A percentile compares a stretch with the other conserved stretches of the same genome.
Evolutionary conservation across 2,329 filamentous ascomycete species (phyloP).

Genomic region (Berkeleyomyces basicola): DNA sequence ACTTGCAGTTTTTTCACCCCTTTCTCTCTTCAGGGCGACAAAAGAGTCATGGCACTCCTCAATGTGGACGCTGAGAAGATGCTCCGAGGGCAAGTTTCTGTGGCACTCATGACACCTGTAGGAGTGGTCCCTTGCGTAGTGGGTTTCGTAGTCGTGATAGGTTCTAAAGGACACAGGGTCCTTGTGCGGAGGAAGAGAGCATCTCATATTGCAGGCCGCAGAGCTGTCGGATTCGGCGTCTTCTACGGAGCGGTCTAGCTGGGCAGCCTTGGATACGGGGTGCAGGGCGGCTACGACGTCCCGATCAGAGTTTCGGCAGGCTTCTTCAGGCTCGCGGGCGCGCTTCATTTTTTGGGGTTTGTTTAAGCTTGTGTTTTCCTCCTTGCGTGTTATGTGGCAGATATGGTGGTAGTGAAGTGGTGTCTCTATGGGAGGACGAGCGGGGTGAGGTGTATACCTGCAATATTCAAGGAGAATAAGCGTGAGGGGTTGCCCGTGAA

Average conservation of each 20-base stretch:
- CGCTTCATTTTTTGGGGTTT: slow-evolving; percentile 36
- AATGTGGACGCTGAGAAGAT: slow-evolving; percentile 70
- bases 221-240: slow-evolving; percentile 20
- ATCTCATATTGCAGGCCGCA: slow-evolving; percentile 46
- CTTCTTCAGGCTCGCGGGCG: slow-evolving; percentile 41
- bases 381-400: neutral
- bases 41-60: slow-evolving; percentile 84
- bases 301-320: neutral
- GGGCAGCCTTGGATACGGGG: slow-evolving; percentile 35
- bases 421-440: slow-evolving; percentile 1
- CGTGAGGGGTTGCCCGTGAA: neutral
- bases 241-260: slow-evolving; percentile 34
- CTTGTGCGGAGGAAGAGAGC: slow-evolving; percentile 64
- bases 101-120: slow-evolving; percentile 75
- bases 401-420: neutral
- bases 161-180: slow-evolving; percentile 52
- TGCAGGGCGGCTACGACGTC: neutral
- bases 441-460: slow-evolving; percentile 11
- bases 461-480: neutral
- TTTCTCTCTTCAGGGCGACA: slow-evolving; percentile 50
- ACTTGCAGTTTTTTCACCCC: slow-evolving; percentile 72
- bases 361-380: slow-evolving; percentile 9
- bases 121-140: slow-evolving; percentile 66
- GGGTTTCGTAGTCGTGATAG: slow-evolving; percentile 69
- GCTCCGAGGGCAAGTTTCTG: slow-evolving; percentile 73